Conservation (phyloP, 805 yeast genomes). For the Saccharomycodes ludwigii region DNA sequence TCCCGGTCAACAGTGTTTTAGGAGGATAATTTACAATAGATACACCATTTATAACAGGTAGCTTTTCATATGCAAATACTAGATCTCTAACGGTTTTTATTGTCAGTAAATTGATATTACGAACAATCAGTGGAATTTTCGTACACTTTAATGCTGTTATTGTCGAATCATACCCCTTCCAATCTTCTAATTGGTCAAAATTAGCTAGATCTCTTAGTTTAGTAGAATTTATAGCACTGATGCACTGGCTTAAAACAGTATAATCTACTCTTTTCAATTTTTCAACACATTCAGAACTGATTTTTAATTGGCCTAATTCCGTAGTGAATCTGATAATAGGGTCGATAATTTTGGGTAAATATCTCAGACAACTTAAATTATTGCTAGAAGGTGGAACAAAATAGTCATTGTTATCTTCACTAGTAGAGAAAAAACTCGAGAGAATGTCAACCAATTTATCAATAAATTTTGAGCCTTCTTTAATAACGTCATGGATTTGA, state of each 20-base stretch:
- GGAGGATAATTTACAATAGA: conserved; percentile 27
- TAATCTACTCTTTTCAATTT: conserved; percentile 25
- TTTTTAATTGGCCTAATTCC: conserved; percentile 31
- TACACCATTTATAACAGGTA: conserved; percentile 25
- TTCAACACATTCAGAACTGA: conserved; percentile 28
- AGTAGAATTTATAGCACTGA: conserved; percentile 35
- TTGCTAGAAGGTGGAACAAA: conserved; percentile 60
- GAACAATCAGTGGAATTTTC: conserved; percentile 25
- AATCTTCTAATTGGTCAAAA: conserved; percentile 28
- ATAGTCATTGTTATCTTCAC: conserved; percentile 23
- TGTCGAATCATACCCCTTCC: conserved; percentile 19
- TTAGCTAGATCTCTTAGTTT: conserved; percentile 39
- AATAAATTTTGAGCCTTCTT: conserved; percentile 28
- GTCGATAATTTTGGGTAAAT: conserved; percentile 34
- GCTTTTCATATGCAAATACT: conserved; percentile 21
- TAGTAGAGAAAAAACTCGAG: conserved; percentile 22
- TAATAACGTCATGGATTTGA: conserved; percentile 30
- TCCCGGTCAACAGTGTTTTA: conserved; percentile 25
- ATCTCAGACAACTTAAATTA: conserved; percentile 44
- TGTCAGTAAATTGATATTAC: conserved; percentile 22
- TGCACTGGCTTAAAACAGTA: conserved; percentile 29
- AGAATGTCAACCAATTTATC: conserved; percentile 22
- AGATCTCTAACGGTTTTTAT: conserved; percentile 23
- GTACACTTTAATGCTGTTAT: conserved; percentile 21
- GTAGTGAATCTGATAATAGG: conserved; percentile 30